Conservation (phyloP, 805 yeast species). For the Starmera quercuum region DNA sequence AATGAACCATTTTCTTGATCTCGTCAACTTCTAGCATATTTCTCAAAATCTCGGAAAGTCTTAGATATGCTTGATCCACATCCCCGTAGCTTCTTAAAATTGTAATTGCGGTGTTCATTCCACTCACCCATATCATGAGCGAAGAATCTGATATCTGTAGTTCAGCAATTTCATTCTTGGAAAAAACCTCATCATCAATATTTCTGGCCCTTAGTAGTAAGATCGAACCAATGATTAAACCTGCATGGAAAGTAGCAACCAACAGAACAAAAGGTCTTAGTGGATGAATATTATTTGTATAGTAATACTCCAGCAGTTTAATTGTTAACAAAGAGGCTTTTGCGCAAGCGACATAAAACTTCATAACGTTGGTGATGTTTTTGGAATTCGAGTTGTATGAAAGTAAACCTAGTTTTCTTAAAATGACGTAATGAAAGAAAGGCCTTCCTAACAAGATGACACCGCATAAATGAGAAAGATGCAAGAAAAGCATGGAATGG, state of each 20-base stretch:
- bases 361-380: constrained; percentile 3
- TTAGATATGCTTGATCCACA: constrained; percentile 12
- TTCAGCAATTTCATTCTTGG: constrained; percentile 6
- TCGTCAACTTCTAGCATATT: constrained; percentile 13
- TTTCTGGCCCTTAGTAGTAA: constrained; percentile 15
- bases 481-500: constrained; percentile 18
- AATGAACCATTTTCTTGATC: no score
- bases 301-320: constrained; percentile 22
- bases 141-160: constrained; percentile 4
- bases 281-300: constrained; percentile 23
- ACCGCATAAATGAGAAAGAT: constrained; percentile 29
- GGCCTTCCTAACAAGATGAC: constrained; percentile 33
- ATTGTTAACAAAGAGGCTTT: constrained; percentile 28
- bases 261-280: constrained; percentile 27
- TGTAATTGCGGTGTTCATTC: constrained; percentile 14
- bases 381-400: constrained; percentile 11
- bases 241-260: constrained; percentile 28
- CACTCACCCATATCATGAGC: constrained; percentile 9
- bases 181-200: constrained; percentile 12
- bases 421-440: constrained; percentile 28
- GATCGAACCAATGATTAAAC: constrained; percentile 26
- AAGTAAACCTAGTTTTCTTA: constrained; percentile 13
- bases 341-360: constrained; percentile 28
- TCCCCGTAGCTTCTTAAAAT: constrained; percentile 13
- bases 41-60: constrained; percentile 10